Conservation (phyloP, 2,329 filamentous ascomycete species). For the Sporothrix variecibatus region DNA sequence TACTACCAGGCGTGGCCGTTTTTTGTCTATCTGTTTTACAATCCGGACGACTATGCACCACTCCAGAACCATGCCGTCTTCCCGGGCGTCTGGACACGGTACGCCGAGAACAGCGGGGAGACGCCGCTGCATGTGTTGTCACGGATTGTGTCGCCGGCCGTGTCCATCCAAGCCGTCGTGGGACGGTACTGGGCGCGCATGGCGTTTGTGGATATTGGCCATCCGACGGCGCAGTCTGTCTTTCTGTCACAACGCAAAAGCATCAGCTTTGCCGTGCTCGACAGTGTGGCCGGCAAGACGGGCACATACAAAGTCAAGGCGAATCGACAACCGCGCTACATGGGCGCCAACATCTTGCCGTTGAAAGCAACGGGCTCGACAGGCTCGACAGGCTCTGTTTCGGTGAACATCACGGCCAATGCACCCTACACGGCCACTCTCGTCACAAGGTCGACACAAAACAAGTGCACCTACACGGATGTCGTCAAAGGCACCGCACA, state of each 20-base stretch:
- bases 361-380: not conserved
- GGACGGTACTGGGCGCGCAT: conserved; percentile 55
- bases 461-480: not conserved
- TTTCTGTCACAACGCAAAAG: conserved; percentile 39
- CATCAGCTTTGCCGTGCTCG: not conserved
- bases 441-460: not conserved
- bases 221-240: conserved; percentile 43
- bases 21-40: conserved; percentile 50
- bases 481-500: not conserved
- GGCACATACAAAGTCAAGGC: not conserved
- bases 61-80: not conserved
- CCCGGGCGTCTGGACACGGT: not conserved
- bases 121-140: not conserved
- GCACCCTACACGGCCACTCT: not conserved
- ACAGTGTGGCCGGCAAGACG: not conserved
- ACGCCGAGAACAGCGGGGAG: not conserved
- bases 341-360: not conserved
- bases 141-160: conserved; percentile 13
- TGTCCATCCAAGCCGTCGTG: conserved; percentile 44
- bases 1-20: conserved; percentile 57
- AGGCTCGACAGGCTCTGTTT: not conserved
- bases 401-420: not conserved
- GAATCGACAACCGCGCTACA: not conserved
- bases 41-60: conserved; percentile 36
- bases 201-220: conserved; percentile 54